Evolutionary conservation across 768 basidiomycete species (phyloP).

Genomic region (Hygrophorus pudorinus): DNA sequence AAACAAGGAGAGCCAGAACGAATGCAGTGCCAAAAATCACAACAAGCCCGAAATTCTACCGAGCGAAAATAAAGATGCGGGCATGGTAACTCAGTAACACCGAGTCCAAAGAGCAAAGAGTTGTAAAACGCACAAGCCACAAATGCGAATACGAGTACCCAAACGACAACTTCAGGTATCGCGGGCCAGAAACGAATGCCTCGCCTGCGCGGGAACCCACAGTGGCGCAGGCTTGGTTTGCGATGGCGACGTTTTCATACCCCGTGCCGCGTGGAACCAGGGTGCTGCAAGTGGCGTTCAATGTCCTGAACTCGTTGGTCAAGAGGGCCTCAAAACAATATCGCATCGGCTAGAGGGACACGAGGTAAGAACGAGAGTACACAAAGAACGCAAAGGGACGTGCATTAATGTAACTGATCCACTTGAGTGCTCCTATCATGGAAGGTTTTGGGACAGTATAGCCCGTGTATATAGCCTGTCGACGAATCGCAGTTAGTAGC

Average conservation of each 20-base stretch:
- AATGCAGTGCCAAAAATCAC: slow-evolving; percentile 54
- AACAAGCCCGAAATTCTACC: slow-evolving; percentile 59
- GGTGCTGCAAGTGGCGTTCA: slow-evolving; percentile 49
- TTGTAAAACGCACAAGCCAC: slow-evolving; percentile 36
- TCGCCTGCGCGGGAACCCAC: slow-evolving; percentile 57
- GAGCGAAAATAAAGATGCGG: too few relatives aligned
- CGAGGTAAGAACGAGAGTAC: slow-evolving; percentile 10
- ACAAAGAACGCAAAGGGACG: slow-evolving; percentile 10
- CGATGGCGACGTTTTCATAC: slow-evolving; percentile 43
- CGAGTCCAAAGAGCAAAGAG: too few relatives aligned
- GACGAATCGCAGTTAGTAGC: too few relatives aligned
- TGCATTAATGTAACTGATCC: slow-evolving; percentile 59
- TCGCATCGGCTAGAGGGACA: slow-evolving; percentile 45
- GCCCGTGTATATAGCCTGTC: slow-evolving; percentile 31
- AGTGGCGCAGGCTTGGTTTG: slow-evolving; percentile 70
- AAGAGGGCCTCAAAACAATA: slow-evolving; percentile 72
- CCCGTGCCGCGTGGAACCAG: slow-evolving; percentile 55
- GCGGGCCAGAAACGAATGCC: slow-evolving; percentile 45
- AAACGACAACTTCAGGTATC: slow-evolving; percentile 39
- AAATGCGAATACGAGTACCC: slow-evolving; percentile 31
- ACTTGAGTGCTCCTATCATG: slow-evolving; percentile 61
- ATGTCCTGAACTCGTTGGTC: slow-evolving; percentile 71
- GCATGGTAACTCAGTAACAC: too few relatives aligned
- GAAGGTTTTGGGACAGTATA: slow-evolving; percentile 50
- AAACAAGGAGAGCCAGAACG: slow-evolving; percentile 41